Evolutionary conservation across 1,284 basidiomycete genomes (phyloP), one percentile per base, ranked within the genome.

Genomic region (Dichomitus squalens): DNA sequence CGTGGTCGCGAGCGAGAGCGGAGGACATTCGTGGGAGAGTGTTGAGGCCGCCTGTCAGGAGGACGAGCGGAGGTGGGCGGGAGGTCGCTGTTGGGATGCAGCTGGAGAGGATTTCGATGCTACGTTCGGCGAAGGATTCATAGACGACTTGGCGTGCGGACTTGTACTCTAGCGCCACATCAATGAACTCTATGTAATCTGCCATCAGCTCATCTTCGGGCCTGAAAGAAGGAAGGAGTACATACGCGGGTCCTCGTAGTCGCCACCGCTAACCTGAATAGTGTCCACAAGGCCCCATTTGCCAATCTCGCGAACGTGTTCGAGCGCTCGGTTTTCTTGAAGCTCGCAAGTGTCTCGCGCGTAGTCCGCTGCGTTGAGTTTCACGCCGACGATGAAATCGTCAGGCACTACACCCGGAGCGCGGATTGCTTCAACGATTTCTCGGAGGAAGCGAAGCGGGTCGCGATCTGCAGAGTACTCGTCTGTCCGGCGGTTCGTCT

Each of bases 351-450:
- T 65, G 3, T 66, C 72, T 34, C 75, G 75, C 0, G 87, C 77
- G 64, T 94, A 97, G 71, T 98, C 96, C 0, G 87, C 87, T 23
- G 90, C 88, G 69, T 95, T 98, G 49, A 97, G 75, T 69, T 98
- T 98, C 69, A 98, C 76, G 1, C 92, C 91, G 20, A 97, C 66
- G 12, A 90, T 75, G 68, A 98, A 98, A 18, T 79, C 70, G 3
- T 70, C 63, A 0, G 86, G 81, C 4, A 86, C 83, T 2, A 75
- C 72, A 12, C 59, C 63, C 0, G 64, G 53, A 3, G 75, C 70
- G 25, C 91, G 85, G 47, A 95, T 88, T 0, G 75, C 76, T 3
- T 73, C 68, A 0, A 90, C 75, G 49, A 96, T 86, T 38, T 85
- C 82, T 47, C 78, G 80, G 20, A 97, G 70, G 8, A 97, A 73